phyloP scores from a whole-genome alignment of 768 basidiomycete genomes.

The Mycena leptocephala region DNA sequence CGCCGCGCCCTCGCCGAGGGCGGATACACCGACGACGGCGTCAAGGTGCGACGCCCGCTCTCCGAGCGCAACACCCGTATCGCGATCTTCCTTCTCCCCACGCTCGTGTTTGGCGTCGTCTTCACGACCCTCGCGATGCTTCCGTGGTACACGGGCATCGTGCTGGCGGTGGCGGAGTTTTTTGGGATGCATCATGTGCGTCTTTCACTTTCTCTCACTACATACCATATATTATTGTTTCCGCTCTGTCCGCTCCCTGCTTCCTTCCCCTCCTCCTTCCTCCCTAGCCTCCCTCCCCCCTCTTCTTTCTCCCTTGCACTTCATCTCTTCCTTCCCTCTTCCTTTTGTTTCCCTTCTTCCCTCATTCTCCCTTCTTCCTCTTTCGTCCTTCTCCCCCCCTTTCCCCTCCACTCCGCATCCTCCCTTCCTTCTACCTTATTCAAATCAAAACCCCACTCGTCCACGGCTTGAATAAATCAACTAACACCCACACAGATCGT shows the following conservation, averaged over 20 bases:
- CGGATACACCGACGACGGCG: slow-evolving; percentile 56
- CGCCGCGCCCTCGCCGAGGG: slow-evolving; percentile 92
- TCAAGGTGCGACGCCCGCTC: background rate
- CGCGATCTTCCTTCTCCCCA: slow-evolving; percentile 85
- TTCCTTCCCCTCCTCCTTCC: no score
- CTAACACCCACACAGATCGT: slow-evolving; percentile 72
- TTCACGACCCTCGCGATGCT: slow-evolving; percentile 88
- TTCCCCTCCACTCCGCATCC: background rate
- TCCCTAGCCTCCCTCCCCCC: no score
- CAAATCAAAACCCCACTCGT: no score
- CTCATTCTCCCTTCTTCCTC: background rate
- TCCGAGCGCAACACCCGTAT: slow-evolving; percentile 85
- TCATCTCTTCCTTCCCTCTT: no score
- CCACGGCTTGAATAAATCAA: no score
- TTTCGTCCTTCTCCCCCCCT: background rate
- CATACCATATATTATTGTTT: background rate
- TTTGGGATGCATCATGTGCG: slow-evolving; percentile 95
- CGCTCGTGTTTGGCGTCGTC: slow-evolving; percentile 85
- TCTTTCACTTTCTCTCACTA: slow-evolving; percentile 16
- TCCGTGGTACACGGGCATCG: slow-evolving; percentile 92
- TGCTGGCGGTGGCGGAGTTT: slow-evolving; percentile 89
- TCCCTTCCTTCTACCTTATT: background rate
- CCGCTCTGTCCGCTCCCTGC: no score
- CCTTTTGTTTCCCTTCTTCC: background rate
- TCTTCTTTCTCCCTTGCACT: background rate